Base-by-base conservation (phyloP, 192 early-diverging fungal species). In the Helicostylum pulchrum region DNA sequence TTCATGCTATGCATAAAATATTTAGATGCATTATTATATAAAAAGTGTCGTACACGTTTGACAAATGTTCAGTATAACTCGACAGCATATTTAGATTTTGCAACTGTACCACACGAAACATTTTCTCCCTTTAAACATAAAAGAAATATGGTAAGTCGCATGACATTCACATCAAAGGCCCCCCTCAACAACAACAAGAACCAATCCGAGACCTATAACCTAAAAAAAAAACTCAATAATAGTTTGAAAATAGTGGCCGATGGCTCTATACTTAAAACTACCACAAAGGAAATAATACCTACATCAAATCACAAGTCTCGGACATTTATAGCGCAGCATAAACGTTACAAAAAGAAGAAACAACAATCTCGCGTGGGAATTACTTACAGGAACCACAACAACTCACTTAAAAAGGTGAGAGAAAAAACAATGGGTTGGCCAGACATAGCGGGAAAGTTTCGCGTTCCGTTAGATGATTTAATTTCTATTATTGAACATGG, bases 401-500 rank as follows among this genome's bases (percentile, higher is more conserved):
- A 39, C 9, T 6, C 36, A 39, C 1, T 6, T 39, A 39, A 39
- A 39, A 73, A 62, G 23, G 49, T 61, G 15, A 53, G 61, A n/a
- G 36, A 39, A 4, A 67, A 67, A 21, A 53, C 39, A n/a, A 49
- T 67, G 26, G 71, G 68, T 57, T 73, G 71, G 71, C 61, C 71
- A 2, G 65, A 66, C 59, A 67, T 73, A 32, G 45, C 71, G 4
- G 65, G 65, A 42, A 66, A 63, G 48, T 44, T 60, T 8, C 65
- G 61, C 26, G 71, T 75, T 15, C 70, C 86, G 0, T 48, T 90
- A 53, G 82, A 89, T 54, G 70, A 71, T 10, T 73, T 92, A 0
- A 61, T 93, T 12, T 67, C 72, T 20, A 75, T 83, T 3, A 50
- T 90, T n/a, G 92, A 93, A 63, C 76, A 75, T 21, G 82, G 75